Evolutionary conservation across 2,329 filamentous ascomycete species (phyloP).

Genomic region (Botrytis paeoniae): DNA sequence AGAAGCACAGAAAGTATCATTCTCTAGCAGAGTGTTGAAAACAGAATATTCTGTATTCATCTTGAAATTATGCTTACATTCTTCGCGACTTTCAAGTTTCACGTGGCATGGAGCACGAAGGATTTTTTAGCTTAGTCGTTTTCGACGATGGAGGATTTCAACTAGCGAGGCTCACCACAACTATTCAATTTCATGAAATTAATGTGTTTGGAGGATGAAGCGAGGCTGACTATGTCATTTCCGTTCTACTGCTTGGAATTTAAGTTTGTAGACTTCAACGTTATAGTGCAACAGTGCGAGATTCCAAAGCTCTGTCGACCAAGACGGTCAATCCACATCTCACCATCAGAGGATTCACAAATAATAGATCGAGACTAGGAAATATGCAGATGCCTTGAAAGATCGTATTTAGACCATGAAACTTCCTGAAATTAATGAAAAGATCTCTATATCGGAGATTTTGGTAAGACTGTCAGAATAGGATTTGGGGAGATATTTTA

Average conservation of each 20-base stretch:
- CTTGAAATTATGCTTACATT: not conserved
- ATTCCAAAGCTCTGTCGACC: not conserved
- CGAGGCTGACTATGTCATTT: not conserved
- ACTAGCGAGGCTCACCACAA: not conserved
- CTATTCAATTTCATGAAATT: not conserved
- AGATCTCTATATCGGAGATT: conserved; percentile 84
- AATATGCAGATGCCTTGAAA: conserved; percentile 12
- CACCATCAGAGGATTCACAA: conserved; percentile 18
- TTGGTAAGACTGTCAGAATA: conserved; percentile 71
- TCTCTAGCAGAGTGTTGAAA: not conserved
- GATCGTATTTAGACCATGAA: not conserved
- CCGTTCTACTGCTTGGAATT: not conserved
- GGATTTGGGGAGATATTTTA: conserved; percentile 29
- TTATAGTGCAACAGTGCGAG: not conserved
- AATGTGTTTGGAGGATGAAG: not conserved
- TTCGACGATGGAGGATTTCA: not conserved
- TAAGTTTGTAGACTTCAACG: not conserved
- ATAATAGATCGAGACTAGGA: conserved; percentile 19
- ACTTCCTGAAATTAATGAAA: conserved; percentile 44
- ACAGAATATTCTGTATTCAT: not conserved
- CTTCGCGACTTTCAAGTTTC: not conserved
- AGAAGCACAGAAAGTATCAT: not conserved
- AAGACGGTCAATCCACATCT: conserved; percentile 11
- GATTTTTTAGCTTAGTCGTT: not conserved
- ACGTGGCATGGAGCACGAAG: not conserved